Evolutionary conservation across 495 filamentous ascomycete species (phyloP), one percentile per base, ranked within the genome.

Genomic region (Barbatosphaeria neglecta): DNA sequence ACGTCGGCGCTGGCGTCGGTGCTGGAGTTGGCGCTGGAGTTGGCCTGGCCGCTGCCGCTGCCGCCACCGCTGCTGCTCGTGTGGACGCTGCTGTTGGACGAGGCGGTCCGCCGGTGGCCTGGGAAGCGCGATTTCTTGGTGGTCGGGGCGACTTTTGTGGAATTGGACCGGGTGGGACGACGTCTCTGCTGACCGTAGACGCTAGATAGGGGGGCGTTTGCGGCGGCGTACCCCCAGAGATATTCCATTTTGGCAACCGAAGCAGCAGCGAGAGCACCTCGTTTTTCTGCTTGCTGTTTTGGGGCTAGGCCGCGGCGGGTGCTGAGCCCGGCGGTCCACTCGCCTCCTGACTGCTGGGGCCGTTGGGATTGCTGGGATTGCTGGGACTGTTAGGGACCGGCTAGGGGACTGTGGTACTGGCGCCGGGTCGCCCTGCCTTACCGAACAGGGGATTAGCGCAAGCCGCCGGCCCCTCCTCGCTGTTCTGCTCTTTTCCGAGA

Each of bases 131-230:
- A 54, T 45, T 54, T 64, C 46, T 56, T 56, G 13, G 44, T 43
- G n/a, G 45, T 13, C 4, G 52, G 44, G 1, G 22, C 45, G 11
- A 48, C 59, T 20, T 60, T 57, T 13, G 60, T 62, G 28, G 62
- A 65, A 44, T 65, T 64, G 57, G 61, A 60, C 19, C 61, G 61
- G 28, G 53, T 46, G 43, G 55, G 59, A n/a, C n/a, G n/a, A n/a
- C n/a, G n/a, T n/a, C n/a, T 60, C 59, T 50, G 57, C 61, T 49
- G 53, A 53, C 16, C 16, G 31, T 62, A 64, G 51, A 53, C 49
- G 43, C 24, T 45, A 53, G 58, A 52, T 54, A 61, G 60, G 52
- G 61, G 61, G 51, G 59, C 50, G 50, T 55, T 58, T 37, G 61
- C 54, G 25, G 59, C 53, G 31, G 59, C 61, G 40, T 60, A 64